Conservation (phyloP, 306 rosid species). For the Trifolium pratense region DNA sequence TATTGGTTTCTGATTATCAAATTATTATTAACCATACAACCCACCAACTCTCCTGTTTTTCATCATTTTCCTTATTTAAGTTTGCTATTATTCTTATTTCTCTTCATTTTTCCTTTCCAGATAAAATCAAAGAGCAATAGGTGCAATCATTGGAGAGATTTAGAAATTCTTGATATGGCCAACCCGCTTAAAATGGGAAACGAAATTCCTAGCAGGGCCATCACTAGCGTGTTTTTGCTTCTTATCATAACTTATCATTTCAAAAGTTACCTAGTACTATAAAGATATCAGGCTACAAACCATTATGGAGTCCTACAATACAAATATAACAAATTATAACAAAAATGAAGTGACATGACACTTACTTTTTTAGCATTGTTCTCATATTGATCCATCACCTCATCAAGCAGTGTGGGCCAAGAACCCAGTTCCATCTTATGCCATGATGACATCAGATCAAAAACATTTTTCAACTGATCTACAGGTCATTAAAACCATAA, state of each 20-base stretch:
- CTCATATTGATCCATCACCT: constrained; percentile 75
- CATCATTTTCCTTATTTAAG: too few relatives aligned
- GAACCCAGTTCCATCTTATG: constrained; percentile 74
- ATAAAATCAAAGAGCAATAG: too few relatives aligned
- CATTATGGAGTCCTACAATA: background rate
- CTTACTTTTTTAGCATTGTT: constrained; percentile 77
- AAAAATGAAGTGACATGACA: constrained; percentile 7
- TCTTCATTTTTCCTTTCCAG: too few relatives aligned
- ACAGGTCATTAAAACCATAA: constrained; percentile 38
- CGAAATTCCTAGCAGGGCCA: background rate
- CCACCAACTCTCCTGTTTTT: too few relatives aligned
- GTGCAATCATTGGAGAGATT: background rate
- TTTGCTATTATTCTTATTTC: too few relatives aligned
- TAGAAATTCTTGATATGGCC: too few relatives aligned
- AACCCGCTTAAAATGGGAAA: too few relatives aligned
- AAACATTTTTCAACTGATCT: constrained; percentile 68
- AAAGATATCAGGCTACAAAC: constrained; percentile 4
- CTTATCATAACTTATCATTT: too few relatives aligned
- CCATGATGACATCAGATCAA: constrained; percentile 68
- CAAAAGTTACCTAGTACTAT: background rate
- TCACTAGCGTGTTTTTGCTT: background rate
- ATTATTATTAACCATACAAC: background rate
- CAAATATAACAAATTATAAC: constrained; percentile 20
- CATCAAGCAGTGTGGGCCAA: constrained; percentile 87
- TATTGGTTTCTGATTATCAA: background rate